phyloP scores from a whole-genome alignment of 768 basidiomycete genomes.

The Trametes maxima region DNA sequence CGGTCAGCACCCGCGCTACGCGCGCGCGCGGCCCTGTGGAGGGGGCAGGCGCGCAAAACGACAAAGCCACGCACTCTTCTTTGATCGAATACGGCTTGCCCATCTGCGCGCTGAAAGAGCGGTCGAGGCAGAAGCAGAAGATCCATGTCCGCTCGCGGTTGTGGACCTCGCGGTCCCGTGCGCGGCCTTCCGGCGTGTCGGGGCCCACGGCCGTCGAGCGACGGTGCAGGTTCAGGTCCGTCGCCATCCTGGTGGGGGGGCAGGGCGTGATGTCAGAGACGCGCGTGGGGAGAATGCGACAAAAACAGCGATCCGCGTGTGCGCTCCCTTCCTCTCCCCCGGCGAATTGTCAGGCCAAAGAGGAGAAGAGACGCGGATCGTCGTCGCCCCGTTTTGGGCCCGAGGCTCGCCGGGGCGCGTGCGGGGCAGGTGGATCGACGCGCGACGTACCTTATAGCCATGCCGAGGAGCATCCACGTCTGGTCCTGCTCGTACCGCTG shows the following conservation, averaged over 20 bases:
- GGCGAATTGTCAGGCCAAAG: constrained; percentile 9
- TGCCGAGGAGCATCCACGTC: constrained; percentile 88
- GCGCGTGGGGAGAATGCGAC: constrained; percentile 8
- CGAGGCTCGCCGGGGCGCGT: background rate
- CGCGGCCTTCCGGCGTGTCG: constrained; percentile 78
- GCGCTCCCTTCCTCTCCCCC: background rate
- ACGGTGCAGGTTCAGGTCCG: constrained; percentile 92
- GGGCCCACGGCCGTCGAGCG: constrained; percentile 64
- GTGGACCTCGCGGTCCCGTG: constrained; percentile 82
- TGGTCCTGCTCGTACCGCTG: constrained; percentile 97
- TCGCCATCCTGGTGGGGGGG: constrained; percentile 72
- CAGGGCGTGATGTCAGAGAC: constrained; percentile 19
- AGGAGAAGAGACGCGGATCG: constrained; percentile 17
- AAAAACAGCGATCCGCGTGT: constrained; percentile 8
- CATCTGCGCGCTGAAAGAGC: constrained; percentile 94
- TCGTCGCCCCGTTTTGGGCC: constrained; percentile 7
- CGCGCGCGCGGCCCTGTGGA: background rate
- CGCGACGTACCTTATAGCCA: constrained; percentile 69
- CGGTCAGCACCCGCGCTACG: constrained; percentile 17
- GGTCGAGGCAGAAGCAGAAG: constrained; percentile 81
- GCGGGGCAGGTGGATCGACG: constrained; percentile 13
- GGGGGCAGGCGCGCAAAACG: background rate
- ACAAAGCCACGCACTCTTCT: constrained; percentile 73
- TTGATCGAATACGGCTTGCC: constrained; percentile 92
- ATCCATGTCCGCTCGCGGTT: constrained; percentile 97